Evolutionary conservation across 768 basidiomycete species (phyloP), one percentile per base, ranked within the genome.

Genomic region (Lactarius vividus): DNA sequence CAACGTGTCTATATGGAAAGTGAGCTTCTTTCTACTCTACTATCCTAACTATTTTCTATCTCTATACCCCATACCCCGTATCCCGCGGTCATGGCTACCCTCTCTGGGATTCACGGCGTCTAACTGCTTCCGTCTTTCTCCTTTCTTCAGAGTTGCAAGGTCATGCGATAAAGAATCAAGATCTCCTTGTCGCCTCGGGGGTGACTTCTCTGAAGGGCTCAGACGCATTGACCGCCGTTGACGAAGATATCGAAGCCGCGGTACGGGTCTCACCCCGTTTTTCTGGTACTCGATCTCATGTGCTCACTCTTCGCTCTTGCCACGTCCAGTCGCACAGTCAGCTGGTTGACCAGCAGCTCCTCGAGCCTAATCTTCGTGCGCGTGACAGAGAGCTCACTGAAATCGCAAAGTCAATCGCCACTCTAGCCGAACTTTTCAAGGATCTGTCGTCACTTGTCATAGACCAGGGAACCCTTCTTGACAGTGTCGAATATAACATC

Each of bases 1-100:
- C 97, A 99, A 78, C 88, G 94, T 66, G 91, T 96, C 37, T 98
- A 98, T 77, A 91, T 99, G 91, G 91, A 97, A 79, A 96, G 97
- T 96, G 75, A 78, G 96, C 23, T 84, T 62, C 69, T 61, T 60
- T 66, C 68, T 65, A 69, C 68, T 69, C 40, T 59, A 55, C 40
- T 42, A 20, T 20, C 61, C 23, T 52, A 54, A n/a, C 54, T 55
- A 44, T 52, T 35, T 23, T 44, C 39, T 54, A 59, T n/a, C 56
- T 44, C 39, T 54, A 59, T n/a, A 52, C 65, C 60, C 65, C 68
- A 59, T 65, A 35, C 59, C 70, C 61, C 62, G 26, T 57, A 54
- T 54, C 57, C 44, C 49, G 52, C 62, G 63, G 70, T 60, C 69
- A 63, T 53, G 49, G 44, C 35, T 40, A 40, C 40, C 59, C 67